Evolutionary conservation across 495 filamentous ascomycete species (phyloP), one percentile per base, ranked within the genome.

Genomic region (Podospora anserina): DNA sequence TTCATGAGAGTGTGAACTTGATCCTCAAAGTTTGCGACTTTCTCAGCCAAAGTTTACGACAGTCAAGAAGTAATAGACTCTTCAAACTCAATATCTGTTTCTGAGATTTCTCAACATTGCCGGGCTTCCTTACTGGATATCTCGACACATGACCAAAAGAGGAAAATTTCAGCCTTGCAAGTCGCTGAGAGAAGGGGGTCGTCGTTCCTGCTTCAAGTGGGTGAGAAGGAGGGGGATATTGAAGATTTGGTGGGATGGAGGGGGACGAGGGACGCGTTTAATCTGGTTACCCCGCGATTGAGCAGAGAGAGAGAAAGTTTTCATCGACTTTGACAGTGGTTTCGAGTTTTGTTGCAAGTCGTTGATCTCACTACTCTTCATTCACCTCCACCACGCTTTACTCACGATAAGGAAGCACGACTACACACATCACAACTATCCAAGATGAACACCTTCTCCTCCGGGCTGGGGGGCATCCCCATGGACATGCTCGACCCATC

Each of bases 401-500:
- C 23, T 2, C 23, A 23, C 23, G 23, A 23, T 23, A 23, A 23
- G 23, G 23, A 23, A 2, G 23, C 23, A 23, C 23, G 23, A 23
- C 23, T 23, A 1, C 23, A 23, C 9, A 18, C 39, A 49, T 1
- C 15, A 49, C 39, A 49, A 13, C 39, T 11, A 49, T 13, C 13
- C 9, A 7, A 49, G 9, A 49, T 49, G 39, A 11, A 49, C 23
- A 23, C 23, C 3, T 49, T 49, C 15, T 3, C 9, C 5, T 49
- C 39, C 9, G 39, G 39, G 13, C 9, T 49, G 13, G 54, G 20
- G 28, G 27, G 18, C 1, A 63, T 69, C 39, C 61, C 67, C 11
- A 13, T 69, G 7, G 66, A 30, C 64, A 68, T 66, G 60, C n/a
- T 71, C 2, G 70, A 71, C 61, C 70, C 70, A 15, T 68, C 56